phyloP scores from a whole-genome alignment of 2,329 filamentous ascomycete species.

The Xylariales sp. region DNA sequence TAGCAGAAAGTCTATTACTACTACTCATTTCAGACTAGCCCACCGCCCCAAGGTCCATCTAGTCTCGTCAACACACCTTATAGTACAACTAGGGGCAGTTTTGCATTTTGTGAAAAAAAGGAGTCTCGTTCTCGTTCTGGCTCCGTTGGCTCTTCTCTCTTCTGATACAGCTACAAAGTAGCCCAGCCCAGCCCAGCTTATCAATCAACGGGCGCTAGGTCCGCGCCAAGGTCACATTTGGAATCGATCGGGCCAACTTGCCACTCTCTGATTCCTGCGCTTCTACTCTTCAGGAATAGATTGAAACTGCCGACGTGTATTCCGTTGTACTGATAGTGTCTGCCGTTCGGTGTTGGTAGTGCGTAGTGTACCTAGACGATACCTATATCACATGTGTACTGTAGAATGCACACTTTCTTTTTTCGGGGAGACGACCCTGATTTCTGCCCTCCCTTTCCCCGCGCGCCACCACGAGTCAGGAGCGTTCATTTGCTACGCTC shows the following conservation, averaged over 20 bases:
- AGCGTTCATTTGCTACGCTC: neutral
- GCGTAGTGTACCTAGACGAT: too few relatives aligned
- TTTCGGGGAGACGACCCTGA: neutral
- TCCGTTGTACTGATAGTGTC: too few relatives aligned
- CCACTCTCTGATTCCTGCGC: slow-evolving; percentile 13
- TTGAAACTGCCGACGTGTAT: neutral
- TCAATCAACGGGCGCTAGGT: slow-evolving; percentile 33
- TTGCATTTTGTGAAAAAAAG: neutral
- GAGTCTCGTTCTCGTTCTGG: neutral
- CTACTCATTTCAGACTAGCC: slow-evolving; percentile 20
- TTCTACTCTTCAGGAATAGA: slow-evolving; percentile 19
- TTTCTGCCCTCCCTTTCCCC: neutral
- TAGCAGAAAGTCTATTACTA: neutral
- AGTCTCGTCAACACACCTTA: too few relatives aligned
- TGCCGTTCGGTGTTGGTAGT: too few relatives aligned
- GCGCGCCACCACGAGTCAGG: slow-evolving; percentile 1
- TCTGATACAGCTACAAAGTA: neutral
- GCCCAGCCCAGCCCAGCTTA: slow-evolving; percentile 25
- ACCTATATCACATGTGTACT: too few relatives aligned
- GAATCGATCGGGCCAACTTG: slow-evolving; percentile 25
- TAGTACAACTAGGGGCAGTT: too few relatives aligned
- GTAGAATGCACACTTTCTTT: too few relatives aligned
- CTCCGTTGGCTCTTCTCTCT: too few relatives aligned
- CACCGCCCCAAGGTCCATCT: neutral
- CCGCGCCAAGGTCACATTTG: slow-evolving; percentile 32